Evolutionary conservation across 1,284 basidiomycete genomes (phyloP), one percentile per base, ranked within the genome.

Genomic region (Ustilago loliicola): DNA sequence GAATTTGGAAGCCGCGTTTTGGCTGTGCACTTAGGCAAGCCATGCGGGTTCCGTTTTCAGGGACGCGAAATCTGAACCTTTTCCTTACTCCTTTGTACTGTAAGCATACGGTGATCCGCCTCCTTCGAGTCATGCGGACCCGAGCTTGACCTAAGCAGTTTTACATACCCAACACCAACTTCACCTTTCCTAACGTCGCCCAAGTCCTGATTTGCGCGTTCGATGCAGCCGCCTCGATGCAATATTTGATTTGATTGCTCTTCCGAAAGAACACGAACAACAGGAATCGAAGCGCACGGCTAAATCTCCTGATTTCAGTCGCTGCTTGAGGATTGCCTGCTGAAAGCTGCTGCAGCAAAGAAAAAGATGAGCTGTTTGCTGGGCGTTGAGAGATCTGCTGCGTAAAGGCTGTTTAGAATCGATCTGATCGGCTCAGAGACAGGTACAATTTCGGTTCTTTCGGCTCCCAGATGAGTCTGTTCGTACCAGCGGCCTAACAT

Each of bases 91-190:
- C n/a, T n/a, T n/a, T n/a, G n/a, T n/a, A n/a, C n/a, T n/a, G n/a
- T n/a, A n/a, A 30, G 40, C 42, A 23, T 36, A 23, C 45, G 23
- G 21, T 15, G 45, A 21, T 27, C n/a, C 45, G 21, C 21, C 45
- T 23, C 2, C 45, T 48, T 50, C 57, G 47, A 60, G 58, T 51
- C 47, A 60, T n/a, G n/a, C n/a, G n/a, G n/a, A n/a, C n/a, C n/a
- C n/a, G n/a, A 7, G 47, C 25, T 50, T 50, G 7, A 32, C 40
- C 30, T 51, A 60, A 60, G 58, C 58, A 55, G 27, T 13, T 50
- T 4, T 2, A 17, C 23, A 8, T 2, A 50, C 23, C 45, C 17
- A 11, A 48, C 17, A 40, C 17, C 9, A 23, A 23, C 45, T 48
- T 25, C 8, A 23, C 23, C 45, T 17, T 50, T 50, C 23, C 47